Percentiles rank a stretch among this genome's conserved stretches.
Evolutionary conservation across 2,329 filamentous ascomycete species (phyloP).

Genomic region (Pseudopyrenochaeta lycopersici): DNA sequence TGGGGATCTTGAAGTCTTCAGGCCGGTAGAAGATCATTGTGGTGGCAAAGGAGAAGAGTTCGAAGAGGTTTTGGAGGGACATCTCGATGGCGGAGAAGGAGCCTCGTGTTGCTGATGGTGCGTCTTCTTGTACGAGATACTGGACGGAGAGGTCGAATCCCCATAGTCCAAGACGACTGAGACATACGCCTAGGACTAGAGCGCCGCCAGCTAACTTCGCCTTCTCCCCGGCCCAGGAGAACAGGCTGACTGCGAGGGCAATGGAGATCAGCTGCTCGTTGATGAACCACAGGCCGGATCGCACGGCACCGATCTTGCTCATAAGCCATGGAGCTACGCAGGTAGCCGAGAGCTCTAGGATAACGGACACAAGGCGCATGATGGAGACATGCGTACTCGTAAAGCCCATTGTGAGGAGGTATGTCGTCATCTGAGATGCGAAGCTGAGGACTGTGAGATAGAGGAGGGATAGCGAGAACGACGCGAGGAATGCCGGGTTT

Average conservation of each 20-base stretch:
- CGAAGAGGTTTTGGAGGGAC: conserved; percentile 73
- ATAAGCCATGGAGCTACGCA: conserved; percentile 67
- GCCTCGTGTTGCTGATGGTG: conserved; percentile 60
- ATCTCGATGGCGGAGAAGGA: conserved; percentile 74
- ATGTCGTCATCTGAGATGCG: conserved; percentile 70
- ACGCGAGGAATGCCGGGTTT: conserved; percentile 68
- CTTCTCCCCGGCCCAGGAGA: conserved; percentile 20
- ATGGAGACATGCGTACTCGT: conserved; percentile 62
- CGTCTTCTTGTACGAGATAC: conserved; percentile 57
- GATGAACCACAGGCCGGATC: conserved; percentile 76
- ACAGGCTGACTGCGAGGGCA: conserved; percentile 49
- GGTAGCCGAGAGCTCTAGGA: conserved; percentile 69
- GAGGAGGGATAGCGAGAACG: conserved; percentile 66
- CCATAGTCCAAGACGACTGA: conserved; percentile 57
- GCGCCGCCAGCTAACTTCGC: conserved; percentile 33
- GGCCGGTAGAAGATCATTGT: conserved; percentile 73
- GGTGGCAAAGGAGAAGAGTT: conserved; percentile 70
- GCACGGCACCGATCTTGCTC: conserved; percentile 58
- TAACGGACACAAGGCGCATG: conserved; percentile 62
- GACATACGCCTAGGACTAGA: conserved; percentile 51
- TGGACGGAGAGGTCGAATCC: conserved; percentile 59
- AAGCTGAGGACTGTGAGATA: conserved; percentile 62
- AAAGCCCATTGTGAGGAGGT: conserved; percentile 65
- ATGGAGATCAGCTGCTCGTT: conserved; percentile 71
- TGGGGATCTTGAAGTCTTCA: conserved; percentile 71